Percentiles rank a stretch among this genome's conserved stretches.
Conservation (phyloP, 2,329 filamentous ascomycete genomes). For the Pestalotiopsis sp. region DNA sequence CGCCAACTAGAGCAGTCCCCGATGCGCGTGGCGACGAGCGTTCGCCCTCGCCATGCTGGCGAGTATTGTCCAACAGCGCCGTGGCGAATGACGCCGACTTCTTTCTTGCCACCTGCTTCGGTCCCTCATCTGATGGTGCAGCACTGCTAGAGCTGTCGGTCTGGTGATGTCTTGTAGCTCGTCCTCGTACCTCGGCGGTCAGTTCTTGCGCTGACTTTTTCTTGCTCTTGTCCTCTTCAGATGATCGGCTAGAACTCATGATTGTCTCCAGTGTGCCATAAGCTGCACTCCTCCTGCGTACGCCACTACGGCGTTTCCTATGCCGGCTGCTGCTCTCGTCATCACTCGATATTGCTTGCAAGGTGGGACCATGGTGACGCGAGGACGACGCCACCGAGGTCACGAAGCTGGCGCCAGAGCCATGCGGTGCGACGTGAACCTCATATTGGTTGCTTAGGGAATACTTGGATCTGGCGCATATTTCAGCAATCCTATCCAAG, state of each 20-base stretch:
- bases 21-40: slow-evolving; percentile 35
- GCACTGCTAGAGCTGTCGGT: slow-evolving; percentile 30
- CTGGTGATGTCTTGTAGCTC: slow-evolving; percentile 40
- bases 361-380: slow-evolving; percentile 49
- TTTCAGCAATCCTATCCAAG: slow-evolving; percentile 67
- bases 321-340: slow-evolving; percentile 49
- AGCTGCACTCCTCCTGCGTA: slow-evolving; percentile 53
- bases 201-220: slow-evolving; percentile 62
- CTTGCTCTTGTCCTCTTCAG: slow-evolving; percentile 63
- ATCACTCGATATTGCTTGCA: slow-evolving; percentile 60
- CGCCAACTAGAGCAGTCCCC: slow-evolving; percentile 50
- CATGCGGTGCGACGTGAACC: slow-evolving; percentile 65
- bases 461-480: slow-evolving; percentile 66
- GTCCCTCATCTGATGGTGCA: slow-evolving; percentile 19
- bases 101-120: slow-evolving; percentile 30
- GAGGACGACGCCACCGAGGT: slow-evolving; percentile 28
- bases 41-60: slow-evolving; percentile 30
- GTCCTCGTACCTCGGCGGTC: slow-evolving; percentile 56
- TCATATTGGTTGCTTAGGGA: slow-evolving; percentile 70
- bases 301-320: slow-evolving; percentile 42
- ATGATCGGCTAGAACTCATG: slow-evolving; percentile 67
- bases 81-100: slow-evolving; percentile 48
- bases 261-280: slow-evolving; percentile 69
- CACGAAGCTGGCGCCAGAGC: slow-evolving; percentile 55
- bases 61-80: slow-evolving; percentile 47